Evolutionary conservation across 805 yeast genomes (phyloP).

Genomic region (Cyberlindnera japonica): DNA sequence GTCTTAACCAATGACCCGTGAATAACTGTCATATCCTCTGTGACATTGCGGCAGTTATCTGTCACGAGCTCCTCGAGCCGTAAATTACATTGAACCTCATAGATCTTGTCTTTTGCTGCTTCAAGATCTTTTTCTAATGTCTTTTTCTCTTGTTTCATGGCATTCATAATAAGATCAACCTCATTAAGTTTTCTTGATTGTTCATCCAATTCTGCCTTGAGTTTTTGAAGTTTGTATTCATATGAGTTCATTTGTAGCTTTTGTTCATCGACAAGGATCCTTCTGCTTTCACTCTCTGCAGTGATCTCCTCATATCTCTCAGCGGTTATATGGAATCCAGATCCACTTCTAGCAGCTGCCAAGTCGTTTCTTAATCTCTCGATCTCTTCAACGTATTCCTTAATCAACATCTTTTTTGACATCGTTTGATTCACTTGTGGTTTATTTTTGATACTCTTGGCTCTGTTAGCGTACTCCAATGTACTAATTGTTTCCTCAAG

Average conservation of each 20-base stretch:
- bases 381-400: slow-evolving; percentile 52
- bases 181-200: slow-evolving; percentile 28
- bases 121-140: slow-evolving; percentile 10
- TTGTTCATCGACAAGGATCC: slow-evolving; percentile 47
- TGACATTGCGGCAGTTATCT: slow-evolving; percentile 21
- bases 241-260: slow-evolving; percentile 43
- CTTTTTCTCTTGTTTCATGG: slow-evolving; percentile 14
- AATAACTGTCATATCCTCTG: slow-evolving; percentile 17
- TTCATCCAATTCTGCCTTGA: slow-evolving; percentile 39
- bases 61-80: slow-evolving; percentile 17
- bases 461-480: slow-evolving; percentile 77
- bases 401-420: slow-evolving; percentile 53
- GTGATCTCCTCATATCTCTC: slow-evolving; percentile 45
- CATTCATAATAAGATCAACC: slow-evolving; percentile 12
- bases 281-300: slow-evolving; percentile 44
- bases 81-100: slow-evolving; percentile 13
- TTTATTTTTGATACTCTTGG: slow-evolving; percentile 67
- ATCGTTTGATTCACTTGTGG: slow-evolving; percentile 60
- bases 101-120: slow-evolving; percentile 5
- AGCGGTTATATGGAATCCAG: slow-evolving; percentile 61
- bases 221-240: slow-evolving; percentile 42
- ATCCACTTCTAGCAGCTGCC: slow-evolving; percentile 57
- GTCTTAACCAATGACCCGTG: slow-evolving; percentile 12
- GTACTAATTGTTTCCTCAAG: slow-evolving; percentile 77
- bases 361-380: slow-evolving; percentile 57